Evolutionary conservation across 768 basidiomycete genomes (phyloP).

Genomic region (Hypholoma sublateritium): DNA sequence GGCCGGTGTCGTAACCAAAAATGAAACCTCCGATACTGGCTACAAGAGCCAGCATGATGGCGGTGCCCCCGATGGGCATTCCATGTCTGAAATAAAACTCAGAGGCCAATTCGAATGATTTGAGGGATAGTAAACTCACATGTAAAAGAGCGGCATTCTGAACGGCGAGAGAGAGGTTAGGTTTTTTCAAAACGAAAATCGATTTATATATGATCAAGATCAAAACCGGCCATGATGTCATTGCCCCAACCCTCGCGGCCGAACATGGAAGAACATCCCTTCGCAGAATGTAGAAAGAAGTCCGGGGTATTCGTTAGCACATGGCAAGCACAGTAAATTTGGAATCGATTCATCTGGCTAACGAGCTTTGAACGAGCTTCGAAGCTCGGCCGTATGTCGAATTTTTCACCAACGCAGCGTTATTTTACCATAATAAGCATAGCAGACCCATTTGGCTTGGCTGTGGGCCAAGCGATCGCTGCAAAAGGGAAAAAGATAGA

Average conservation of each 20-base stretch:
- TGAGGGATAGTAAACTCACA: conserved; percentile 15
- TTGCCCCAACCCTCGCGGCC: background rate
- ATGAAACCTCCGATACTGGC: conserved; percentile 75
- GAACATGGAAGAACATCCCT: background rate
- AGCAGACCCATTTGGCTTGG: too few species aligned
- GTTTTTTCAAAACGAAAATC: background rate
- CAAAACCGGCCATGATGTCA: background rate
- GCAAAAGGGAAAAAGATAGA: too few species aligned
- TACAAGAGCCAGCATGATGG: conserved; percentile 65
- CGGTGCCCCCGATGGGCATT: conserved; percentile 59
- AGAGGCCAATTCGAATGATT: background rate
- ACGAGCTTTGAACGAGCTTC: too few species aligned
- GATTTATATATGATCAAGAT: background rate
- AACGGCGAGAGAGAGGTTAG: background rate
- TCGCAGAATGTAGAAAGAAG: background rate
- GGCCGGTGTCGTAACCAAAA: conserved; percentile 73
- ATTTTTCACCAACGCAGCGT: too few species aligned
- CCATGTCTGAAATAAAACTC: conserved; percentile 40
- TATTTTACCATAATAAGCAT: too few species aligned
- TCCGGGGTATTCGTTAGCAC: background rate
- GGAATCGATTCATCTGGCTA: background rate
- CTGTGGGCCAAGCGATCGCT: too few species aligned
- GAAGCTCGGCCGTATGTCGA: too few species aligned
- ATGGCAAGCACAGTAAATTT: background rate
- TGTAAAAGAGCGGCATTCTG: conserved; percentile 29